A percentile compares a stretch with the other conserved stretches of the same genome.
phyloP scores from a whole-genome alignment of 208 protist species.

The Trypanosoma mega region DNA sequence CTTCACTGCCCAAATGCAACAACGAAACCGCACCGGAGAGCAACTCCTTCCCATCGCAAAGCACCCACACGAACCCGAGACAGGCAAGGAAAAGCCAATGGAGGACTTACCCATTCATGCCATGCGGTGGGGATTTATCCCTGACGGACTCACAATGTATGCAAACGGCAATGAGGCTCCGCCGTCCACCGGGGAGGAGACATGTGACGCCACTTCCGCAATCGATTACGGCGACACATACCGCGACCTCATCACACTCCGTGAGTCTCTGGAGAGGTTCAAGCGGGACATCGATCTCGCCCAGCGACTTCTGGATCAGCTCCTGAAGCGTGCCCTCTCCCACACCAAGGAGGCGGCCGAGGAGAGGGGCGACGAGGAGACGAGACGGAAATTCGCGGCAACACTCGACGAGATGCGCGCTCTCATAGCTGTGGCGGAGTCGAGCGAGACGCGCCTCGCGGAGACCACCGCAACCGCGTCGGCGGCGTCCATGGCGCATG shows the following conservation, averaged over 20 bases:
- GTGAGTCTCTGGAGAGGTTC: slow-evolving; percentile 57
- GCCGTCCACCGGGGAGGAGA: slow-evolving; percentile 15
- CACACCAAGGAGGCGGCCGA: slow-evolving; percentile 30
- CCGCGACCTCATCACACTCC: slow-evolving; percentile 34
- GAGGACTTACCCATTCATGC: slow-evolving; percentile 39
- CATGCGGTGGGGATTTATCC: slow-evolving; percentile 81
- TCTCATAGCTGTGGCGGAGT: slow-evolving; percentile 36
- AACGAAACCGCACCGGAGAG: slow-evolving; percentile 61
- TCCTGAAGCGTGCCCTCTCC: slow-evolving; percentile 57
- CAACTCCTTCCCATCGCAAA: slow-evolving; percentile 32
- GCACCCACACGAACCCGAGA: slow-evolving; percentile 9
- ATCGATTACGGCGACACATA: slow-evolving; percentile 45
- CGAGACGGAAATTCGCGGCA: slow-evolving; percentile 18
- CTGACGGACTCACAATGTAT: slow-evolving; percentile 80
- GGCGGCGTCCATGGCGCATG: neutral
- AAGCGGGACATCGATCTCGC: slow-evolving; percentile 68
- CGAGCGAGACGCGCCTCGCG: slow-evolving; percentile 6
- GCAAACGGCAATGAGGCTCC: slow-evolving; percentile 29
- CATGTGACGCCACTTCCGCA: neutral
- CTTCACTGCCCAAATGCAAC: slow-evolving; percentile 62
- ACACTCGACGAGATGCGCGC: slow-evolving; percentile 26
- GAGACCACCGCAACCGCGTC: neutral
- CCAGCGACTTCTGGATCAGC: slow-evolving; percentile 53
- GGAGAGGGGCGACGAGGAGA: slow-evolving; percentile 1
- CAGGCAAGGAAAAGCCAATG: slow-evolving; percentile 30